phyloP scores from a whole-genome alignment of 441 rosid species.

The Sinapis alba region DNA sequence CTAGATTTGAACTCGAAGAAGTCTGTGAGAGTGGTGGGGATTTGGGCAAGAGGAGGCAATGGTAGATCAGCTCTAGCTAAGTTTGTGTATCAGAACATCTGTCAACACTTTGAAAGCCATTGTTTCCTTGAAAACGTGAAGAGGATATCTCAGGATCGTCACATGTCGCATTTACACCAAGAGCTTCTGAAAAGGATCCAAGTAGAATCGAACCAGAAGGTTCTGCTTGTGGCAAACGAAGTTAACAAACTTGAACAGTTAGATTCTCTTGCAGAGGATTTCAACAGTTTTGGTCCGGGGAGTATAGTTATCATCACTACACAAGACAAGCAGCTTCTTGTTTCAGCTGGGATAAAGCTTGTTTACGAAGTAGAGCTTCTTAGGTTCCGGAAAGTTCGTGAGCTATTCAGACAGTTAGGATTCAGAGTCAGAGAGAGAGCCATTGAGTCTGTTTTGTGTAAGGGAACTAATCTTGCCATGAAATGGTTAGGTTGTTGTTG shows the following conservation, averaged over 20 bases:
- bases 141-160: not conserved
- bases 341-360: not conserved
- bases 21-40: conserved; percentile 29
- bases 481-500: conserved; percentile 9
- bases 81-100: conserved; percentile 6
- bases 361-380: conserved; percentile 29
- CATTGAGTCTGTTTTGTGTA: not conserved
- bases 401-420: conserved; percentile 14
- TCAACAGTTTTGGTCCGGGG: conserved; percentile 34
- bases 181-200: conserved; percentile 3
- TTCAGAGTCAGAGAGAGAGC: not conserved
- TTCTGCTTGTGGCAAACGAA: conserved; percentile 33
- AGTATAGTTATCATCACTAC: conserved; percentile 37
- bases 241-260: conserved; percentile 25
- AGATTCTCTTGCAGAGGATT: conserved; percentile 35
- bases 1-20: conserved; percentile 17
- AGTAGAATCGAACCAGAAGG: conserved; percentile 18
- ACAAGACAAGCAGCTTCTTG: conserved; percentile 37
- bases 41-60: conserved; percentile 32
- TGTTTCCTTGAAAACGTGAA: conserved; percentile 27
- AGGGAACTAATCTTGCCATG: not conserved
- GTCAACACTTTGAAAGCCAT: conserved; percentile 23
- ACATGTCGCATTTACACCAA: conserved; percentile 7
- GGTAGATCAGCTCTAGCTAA: conserved; percentile 32
- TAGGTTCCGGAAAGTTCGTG: conserved; percentile 18